Percentiles rank a stretch among this genome's conserved stretches.
These are phyloP conservation scores for Boletus rex-veris DNA, from an alignment of 768 basidiomycete genomes.

Conservation along the genomic window DNA sequence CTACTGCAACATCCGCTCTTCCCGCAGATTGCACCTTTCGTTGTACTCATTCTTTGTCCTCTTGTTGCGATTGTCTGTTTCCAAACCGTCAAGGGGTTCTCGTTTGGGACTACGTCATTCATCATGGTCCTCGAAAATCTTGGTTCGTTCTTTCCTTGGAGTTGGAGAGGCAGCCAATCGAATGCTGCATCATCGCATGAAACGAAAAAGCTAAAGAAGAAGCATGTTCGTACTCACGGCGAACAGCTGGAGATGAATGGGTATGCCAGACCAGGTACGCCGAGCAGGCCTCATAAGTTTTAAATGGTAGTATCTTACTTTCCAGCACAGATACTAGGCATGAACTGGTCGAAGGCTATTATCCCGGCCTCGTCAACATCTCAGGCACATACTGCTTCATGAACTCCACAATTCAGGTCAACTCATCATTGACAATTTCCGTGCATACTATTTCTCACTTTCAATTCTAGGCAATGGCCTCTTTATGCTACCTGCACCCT, in stretches of 20 bases:
- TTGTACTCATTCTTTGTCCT: conserved; percentile 47
- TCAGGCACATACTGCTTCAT: conserved; percentile 97
- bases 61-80: conserved; percentile 31
- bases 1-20: conserved; percentile 39
- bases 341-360: conserved; percentile 44
- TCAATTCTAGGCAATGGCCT: conserved; percentile 72
- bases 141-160: conserved; percentile 58
- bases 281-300: not conserved
- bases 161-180: conserved; percentile 44
- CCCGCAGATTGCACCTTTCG: conserved; percentile 56
- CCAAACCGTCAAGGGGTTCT: conserved; percentile 30
- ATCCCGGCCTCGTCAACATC: conserved; percentile 91
- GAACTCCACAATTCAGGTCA: conserved; percentile 91
- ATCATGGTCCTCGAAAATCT: conserved; percentile 59
- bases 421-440: conserved; percentile 5
- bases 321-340: conserved; percentile 22
- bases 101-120: conserved; percentile 25
- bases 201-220: conserved; percentile 48
- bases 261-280: conserved; percentile 30
- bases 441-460: conserved; percentile 14
- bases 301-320: not conserved
- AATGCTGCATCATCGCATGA: conserved; percentile 26
- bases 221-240: conserved; percentile 47
- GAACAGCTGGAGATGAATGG: conserved; percentile 53
- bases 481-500: conserved; percentile 75